A percentile compares a stretch with the other conserved stretches of the same genome.
phyloP scores from a whole-genome alignment of 1,139 yeast species.

The Diutina pseudorugosa region DNA sequence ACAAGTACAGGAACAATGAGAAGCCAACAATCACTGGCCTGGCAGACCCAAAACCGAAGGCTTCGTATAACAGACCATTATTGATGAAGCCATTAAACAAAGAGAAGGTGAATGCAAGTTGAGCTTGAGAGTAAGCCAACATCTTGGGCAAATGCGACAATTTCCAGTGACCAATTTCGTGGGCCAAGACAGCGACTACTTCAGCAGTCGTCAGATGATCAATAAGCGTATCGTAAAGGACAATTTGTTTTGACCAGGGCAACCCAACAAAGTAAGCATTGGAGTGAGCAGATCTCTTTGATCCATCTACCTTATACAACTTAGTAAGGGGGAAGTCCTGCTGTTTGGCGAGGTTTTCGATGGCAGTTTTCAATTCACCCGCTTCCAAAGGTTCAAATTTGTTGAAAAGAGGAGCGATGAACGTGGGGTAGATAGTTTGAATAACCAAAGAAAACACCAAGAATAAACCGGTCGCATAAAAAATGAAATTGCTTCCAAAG shows the following conservation, averaged over 20 bases:
- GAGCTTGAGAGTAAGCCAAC: slow-evolving; percentile 51
- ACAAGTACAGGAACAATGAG: slow-evolving; percentile 58
- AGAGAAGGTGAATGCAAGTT: slow-evolving; percentile 52
- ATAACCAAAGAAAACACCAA: slow-evolving; percentile 60
- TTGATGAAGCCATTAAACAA: slow-evolving; percentile 69
- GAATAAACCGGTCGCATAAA: slow-evolving; percentile 64
- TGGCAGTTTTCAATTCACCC: slow-evolving; percentile 74
- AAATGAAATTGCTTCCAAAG: slow-evolving; percentile 71
- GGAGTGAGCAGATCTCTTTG: slow-evolving; percentile 90
- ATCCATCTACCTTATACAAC: slow-evolving; percentile 84
- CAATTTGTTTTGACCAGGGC: slow-evolving; percentile 96
- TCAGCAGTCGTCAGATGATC: slow-evolving; percentile 67
- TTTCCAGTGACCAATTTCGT: slow-evolving; percentile 97
- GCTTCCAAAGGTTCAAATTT: slow-evolving; percentile 82
- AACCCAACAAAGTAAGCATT: slow-evolving; percentile 92
- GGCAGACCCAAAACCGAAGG: slow-evolving; percentile 62
- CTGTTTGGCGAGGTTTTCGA: slow-evolving; percentile 63
- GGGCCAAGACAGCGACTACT: slow-evolving; percentile 90
- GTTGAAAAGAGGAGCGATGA: slow-evolving; percentile 87
- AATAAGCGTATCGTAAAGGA: slow-evolving; percentile 80
- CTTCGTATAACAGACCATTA: slow-evolving; percentile 61
- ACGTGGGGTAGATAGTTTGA: slow-evolving; percentile 65
- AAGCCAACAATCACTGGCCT: slow-evolving; percentile 77
- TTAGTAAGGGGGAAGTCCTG: slow-evolving; percentile 80
- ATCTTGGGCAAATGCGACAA: slow-evolving; percentile 70